Conservation (phyloP, 192 early-diverging fungal genomes). For the Backusella luteola region DNA sequence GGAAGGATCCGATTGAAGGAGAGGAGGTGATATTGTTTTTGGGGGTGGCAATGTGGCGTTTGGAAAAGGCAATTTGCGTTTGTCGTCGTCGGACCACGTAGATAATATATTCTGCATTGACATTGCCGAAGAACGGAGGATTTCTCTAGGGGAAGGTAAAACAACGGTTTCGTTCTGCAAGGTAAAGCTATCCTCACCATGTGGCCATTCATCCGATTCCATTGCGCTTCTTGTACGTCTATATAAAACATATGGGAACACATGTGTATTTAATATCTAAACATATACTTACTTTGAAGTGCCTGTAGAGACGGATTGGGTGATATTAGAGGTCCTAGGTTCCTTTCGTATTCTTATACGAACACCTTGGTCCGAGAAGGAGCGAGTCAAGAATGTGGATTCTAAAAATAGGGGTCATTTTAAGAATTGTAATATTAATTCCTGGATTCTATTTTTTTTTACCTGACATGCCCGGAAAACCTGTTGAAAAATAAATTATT, state of each 20-base stretch:
- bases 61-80: neutral
- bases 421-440: neutral
- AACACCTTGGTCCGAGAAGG: conserved; percentile 92
- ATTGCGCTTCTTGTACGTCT: neutral
- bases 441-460: no score
- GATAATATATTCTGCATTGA: conserved; percentile 10
- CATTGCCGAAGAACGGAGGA: neutral
- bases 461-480: conserved; percentile 16
- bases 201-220: neutral
- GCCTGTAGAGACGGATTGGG: neutral
- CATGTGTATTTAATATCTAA: no score
- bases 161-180: neutral
- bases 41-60: neutral
- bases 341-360: conserved; percentile 91
- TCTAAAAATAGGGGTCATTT: conserved; percentile 41
- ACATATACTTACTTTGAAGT: neutral
- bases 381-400: conserved; percentile 79
- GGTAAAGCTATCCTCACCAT: neutral
- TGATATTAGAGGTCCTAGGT: neutral
- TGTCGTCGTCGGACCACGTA: neutral
- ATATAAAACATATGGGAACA: no score
- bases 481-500: neutral
- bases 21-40: neutral
- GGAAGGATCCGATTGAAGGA: neutral
- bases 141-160: conserved; percentile 9